These are phyloP conservation scores for Colletotrichum sp. DNA, from an alignment of 2,329 filamentous ascomycete genomes.

Conservation along the genomic window DNA sequence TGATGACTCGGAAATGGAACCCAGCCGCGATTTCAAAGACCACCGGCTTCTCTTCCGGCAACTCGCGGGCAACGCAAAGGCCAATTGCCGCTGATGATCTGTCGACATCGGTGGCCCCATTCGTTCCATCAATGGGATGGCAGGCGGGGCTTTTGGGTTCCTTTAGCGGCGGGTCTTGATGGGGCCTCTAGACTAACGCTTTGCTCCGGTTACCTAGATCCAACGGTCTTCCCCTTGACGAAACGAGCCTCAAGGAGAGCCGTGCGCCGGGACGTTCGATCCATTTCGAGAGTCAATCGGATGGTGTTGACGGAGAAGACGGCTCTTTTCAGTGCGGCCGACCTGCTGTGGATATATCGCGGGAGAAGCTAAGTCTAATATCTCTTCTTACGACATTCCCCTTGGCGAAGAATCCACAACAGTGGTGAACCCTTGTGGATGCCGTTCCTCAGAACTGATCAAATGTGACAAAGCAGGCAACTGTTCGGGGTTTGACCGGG, in stretches of 20 bases:
- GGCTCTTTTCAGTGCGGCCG: not conserved
- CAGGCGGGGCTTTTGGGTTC: not conserved
- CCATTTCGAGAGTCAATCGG: not conserved
- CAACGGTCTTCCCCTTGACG: not conserved
- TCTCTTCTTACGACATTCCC: not conserved
- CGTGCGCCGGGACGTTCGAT: not conserved
- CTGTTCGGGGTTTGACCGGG: not conserved
- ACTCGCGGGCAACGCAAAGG: not conserved
- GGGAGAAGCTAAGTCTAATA: not conserved
- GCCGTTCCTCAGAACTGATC: not conserved
- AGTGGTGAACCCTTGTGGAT: not conserved
- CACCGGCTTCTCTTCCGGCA: not conserved
- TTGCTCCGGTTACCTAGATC: not conserved
- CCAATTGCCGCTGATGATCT: slow-evolving; percentile 1
- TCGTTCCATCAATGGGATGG: not conserved
- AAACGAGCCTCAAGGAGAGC: not conserved
- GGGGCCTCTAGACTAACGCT: not conserved
- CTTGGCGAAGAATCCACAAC: not conserved
- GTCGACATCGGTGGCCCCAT: not conserved
- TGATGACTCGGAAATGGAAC: not conserved
- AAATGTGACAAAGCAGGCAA: not conserved
- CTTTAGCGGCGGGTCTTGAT: not conserved
- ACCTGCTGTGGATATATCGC: not conserved
- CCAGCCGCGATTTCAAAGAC: not conserved
- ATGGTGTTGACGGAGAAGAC: not conserved